Base-by-base conservation (phyloP, 1,139 yeast species). In the Yarrowia galli region DNA sequence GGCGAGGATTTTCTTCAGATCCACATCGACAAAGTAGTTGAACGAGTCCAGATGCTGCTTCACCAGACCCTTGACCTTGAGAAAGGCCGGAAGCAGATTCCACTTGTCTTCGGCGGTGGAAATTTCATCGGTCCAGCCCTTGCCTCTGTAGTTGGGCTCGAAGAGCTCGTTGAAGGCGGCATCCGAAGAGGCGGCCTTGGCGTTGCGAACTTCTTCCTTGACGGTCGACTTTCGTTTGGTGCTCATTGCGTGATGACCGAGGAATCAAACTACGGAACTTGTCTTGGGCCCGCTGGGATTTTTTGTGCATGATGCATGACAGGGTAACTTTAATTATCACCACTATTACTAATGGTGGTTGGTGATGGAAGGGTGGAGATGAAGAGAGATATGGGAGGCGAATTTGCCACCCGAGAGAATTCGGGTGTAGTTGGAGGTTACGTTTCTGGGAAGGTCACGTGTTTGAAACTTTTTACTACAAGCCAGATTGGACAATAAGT, bases 1-100 rank as follows among this genome's bases (percentile, higher is more conserved):
- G 73, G 86, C 82, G 71, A 95, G 89, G 76, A 95, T 96, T 77
- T 95, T 95, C 79, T 90, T 92, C 78, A 95, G 84, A 76, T 95
- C 99, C 12, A 87, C 88, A 75, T 96, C 98, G 36, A 95, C 97
- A 78, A 95, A 95, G 79, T 91, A 95, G 76, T 95, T 93, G 83
- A 92, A 95, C 20, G 99, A 95, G 76, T 95, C 99, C 75, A 96
- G 82, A 81, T 95, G 99, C 80, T 95, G 99, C 75, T 96, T 95
- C 63, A 95, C 98, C 66, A 95, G 82, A 67, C 99, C 99, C 77
- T 95, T 95, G 58, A 96, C 97, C 76, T 92, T 92, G 70, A 95
- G 81, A 76, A 95, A 95, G 0, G 99, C 99, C 0, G 99, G 99
- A 58, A 95, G 80, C 68, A 95, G 82, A 74, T 95, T 89, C 99